Evolutionary conservation across 371 early-diverging fungal species (phyloP).

Genomic region (Mucor lusitanicus): DNA sequence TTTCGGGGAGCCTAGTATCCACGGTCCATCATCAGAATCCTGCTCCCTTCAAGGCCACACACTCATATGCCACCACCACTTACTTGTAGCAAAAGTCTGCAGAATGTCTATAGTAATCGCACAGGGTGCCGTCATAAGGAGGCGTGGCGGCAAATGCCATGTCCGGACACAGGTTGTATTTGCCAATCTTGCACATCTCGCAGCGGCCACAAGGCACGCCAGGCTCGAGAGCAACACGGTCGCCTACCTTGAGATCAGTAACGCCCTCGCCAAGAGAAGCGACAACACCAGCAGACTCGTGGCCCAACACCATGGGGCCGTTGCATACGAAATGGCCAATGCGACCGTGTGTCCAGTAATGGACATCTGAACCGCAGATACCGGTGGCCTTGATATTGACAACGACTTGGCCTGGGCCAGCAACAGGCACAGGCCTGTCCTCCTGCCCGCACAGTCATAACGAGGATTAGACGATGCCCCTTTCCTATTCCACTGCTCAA

Average conservation of each 20-base stretch:
- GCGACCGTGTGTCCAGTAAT: conserved; percentile 53
- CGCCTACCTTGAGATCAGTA: conserved; percentile 64
- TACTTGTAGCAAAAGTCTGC: conserved; percentile 58
- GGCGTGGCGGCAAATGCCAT: conserved; percentile 57
- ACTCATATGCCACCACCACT: conserved; percentile 8
- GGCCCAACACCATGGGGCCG: conserved; percentile 75
- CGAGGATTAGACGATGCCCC: neutral
- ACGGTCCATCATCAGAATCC: neutral
- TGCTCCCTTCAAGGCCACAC: neutral
- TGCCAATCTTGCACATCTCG: conserved; percentile 51
- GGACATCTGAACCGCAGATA: conserved; percentile 55
- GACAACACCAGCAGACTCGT: conserved; percentile 75
- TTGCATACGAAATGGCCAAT: conserved; percentile 47
- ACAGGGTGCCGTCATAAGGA: conserved; percentile 54
- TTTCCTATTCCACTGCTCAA: neutral
- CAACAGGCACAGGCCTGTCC: conserved; percentile 18
- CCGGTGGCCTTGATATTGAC: conserved; percentile 53
- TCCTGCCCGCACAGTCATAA: conserved; percentile 4
- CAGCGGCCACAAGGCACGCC: conserved; percentile 73
- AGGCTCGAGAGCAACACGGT: conserved; percentile 63
- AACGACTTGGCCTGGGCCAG: conserved; percentile 39
- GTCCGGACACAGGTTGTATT: conserved; percentile 54
- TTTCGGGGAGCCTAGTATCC: conserved; percentile 45
- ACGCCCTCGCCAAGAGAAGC: conserved; percentile 59
- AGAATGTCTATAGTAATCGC: conserved; percentile 51